phyloP scores from a whole-genome alignment of 2,329 filamentous ascomycete species.

The Decorospora gaudefroyi region DNA sequence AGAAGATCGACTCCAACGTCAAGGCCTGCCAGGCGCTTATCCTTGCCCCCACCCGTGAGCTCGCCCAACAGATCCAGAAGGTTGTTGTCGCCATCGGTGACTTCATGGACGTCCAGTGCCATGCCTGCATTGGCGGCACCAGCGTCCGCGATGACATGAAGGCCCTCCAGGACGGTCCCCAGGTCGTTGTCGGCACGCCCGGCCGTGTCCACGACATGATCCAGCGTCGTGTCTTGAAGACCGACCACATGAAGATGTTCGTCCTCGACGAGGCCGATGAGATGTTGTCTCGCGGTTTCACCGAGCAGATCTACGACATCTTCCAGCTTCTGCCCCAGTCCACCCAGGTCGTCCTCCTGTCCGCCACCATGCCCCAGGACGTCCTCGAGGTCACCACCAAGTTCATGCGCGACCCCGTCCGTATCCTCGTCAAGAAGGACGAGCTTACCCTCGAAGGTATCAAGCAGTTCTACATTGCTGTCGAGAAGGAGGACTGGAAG shows the following conservation, averaged over 20 bases:
- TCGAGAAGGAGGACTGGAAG: conserved; percentile 99
- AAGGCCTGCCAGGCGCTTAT: conserved; percentile 99
- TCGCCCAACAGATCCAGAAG: conserved; percentile 99
- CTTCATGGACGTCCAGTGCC: conserved; percentile 99
- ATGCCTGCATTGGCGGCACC: conserved; percentile 98
- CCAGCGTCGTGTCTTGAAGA: conserved; percentile 94
- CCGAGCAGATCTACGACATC: conserved; percentile 99
- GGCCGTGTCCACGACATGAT: conserved; percentile 99
- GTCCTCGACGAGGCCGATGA: conserved; percentile 99
- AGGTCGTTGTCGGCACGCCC: conserved; percentile 96
- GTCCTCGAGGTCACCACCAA: conserved; percentile 99
- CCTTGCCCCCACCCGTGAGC: conserved; percentile 95
- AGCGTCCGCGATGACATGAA: conserved; percentile 99
- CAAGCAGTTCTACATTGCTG: conserved; percentile 99
- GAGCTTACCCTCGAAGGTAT: conserved; percentile 99
- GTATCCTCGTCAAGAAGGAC: conserved; percentile 99
- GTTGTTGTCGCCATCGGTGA: conserved; percentile 98
- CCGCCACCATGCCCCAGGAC: conserved; percentile 98
- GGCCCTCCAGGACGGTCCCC: conserved; percentile 91
- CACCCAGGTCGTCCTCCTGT: conserved; percentile 97
- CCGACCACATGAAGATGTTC: conserved; percentile 99
- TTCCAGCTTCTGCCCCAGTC: conserved; percentile 98
- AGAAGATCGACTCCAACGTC: conserved; percentile 94
- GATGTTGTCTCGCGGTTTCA: conserved; percentile 99
- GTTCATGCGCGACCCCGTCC: conserved; percentile 99